These are phyloP conservation scores for Hirschfeldia incana DNA, from an alignment of 345 rosid species.

Conservation along the genomic window DNA sequence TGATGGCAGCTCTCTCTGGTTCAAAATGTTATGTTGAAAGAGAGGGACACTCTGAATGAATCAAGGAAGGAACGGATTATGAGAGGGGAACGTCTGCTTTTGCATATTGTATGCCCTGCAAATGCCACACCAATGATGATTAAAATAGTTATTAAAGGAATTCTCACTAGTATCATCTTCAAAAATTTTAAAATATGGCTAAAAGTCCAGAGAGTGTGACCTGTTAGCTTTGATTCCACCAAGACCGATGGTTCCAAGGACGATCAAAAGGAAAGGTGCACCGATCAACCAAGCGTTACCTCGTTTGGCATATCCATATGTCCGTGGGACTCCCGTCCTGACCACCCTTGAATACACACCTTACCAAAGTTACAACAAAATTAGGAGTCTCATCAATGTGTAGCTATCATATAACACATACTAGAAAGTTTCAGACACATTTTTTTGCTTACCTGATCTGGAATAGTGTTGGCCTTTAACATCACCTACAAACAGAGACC, in stretches of 20 bases:
- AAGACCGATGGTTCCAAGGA: slow-evolving; percentile 67
- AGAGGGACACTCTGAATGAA: neutral
- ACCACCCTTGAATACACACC: slow-evolving; percentile 60
- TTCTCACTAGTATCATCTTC: neutral
- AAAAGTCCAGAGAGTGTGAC: slow-evolving; percentile 36
- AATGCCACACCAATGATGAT: slow-evolving; percentile 6
- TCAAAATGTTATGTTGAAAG: neutral
- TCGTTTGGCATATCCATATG: slow-evolving; percentile 49
- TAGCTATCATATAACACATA: slow-evolving; percentile 36
- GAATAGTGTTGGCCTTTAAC: slow-evolving; percentile 18
- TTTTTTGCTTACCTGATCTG: slow-evolving; percentile 47
- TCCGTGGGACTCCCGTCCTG: slow-evolving; percentile 64
- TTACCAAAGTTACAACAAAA: slow-evolving; percentile 30
- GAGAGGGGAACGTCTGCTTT: slow-evolving; percentile 64
- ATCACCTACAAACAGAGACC: slow-evolving; percentile 28
- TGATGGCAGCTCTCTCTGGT: neutral
- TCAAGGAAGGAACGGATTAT: slow-evolving; percentile 90
- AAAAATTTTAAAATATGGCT: neutral
- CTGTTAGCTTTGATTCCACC: slow-evolving; percentile 73
- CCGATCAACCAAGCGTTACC: slow-evolving; percentile 55
- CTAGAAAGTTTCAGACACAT: neutral
- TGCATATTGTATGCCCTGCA: slow-evolving; percentile 79
- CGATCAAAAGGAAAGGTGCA: slow-evolving; percentile 62
- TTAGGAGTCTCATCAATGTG: neutral
- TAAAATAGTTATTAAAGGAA: neutral